These are phyloP conservation scores for Trypanosoma grayi DNA, from an alignment of 208 protist species.

Conservation along the genomic window DNA sequence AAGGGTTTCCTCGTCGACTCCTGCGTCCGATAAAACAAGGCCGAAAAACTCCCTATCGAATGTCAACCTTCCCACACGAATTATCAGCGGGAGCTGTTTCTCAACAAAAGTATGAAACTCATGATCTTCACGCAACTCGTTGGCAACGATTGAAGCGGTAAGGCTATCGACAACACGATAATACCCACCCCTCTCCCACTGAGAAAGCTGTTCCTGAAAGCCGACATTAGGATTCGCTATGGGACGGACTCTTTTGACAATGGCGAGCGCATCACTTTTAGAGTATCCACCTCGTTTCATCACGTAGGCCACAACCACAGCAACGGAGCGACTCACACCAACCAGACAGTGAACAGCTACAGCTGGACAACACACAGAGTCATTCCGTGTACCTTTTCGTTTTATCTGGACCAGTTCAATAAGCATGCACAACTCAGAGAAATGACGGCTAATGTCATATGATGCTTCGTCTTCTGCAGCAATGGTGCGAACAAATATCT, in stretches of 20 bases:
- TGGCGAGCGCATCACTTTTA: slow-evolving; percentile 48
- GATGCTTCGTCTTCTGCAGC: slow-evolving; percentile 59
- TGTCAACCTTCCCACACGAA: slow-evolving; percentile 50
- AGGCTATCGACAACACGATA: slow-evolving; percentile 59
- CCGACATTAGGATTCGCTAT: slow-evolving; percentile 76
- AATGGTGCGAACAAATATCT: slow-evolving; percentile 69
- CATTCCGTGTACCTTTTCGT: slow-evolving; percentile 2
- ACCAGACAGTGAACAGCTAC: slow-evolving; percentile 85
- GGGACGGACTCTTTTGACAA: slow-evolving; percentile 51
- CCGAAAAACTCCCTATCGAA: slow-evolving; percentile 64
- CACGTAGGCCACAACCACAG: slow-evolving; percentile 82
- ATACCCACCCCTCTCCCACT: slow-evolving; percentile 49
- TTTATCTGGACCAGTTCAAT: slow-evolving; percentile 60
- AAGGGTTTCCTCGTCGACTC: slow-evolving; percentile 20
- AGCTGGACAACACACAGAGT: slow-evolving; percentile 15
- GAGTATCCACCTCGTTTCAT: slow-evolving; percentile 65
- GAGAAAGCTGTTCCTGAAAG: slow-evolving; percentile 60
- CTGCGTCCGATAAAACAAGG: slow-evolving; percentile 22
- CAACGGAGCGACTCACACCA: slow-evolving; percentile 80
- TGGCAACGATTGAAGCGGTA: slow-evolving; percentile 41
- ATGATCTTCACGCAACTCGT: slow-evolving; percentile 39
- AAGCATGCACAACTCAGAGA: slow-evolving; percentile 56
- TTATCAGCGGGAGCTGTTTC: slow-evolving; percentile 38
- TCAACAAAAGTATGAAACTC: slow-evolving; percentile 33
- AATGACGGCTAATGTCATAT: slow-evolving; percentile 74